These are phyloP conservation scores for Raddia guianensis DNA, from an alignment of 176 grass and related monocot genomes.

Conservation along the genomic window DNA sequence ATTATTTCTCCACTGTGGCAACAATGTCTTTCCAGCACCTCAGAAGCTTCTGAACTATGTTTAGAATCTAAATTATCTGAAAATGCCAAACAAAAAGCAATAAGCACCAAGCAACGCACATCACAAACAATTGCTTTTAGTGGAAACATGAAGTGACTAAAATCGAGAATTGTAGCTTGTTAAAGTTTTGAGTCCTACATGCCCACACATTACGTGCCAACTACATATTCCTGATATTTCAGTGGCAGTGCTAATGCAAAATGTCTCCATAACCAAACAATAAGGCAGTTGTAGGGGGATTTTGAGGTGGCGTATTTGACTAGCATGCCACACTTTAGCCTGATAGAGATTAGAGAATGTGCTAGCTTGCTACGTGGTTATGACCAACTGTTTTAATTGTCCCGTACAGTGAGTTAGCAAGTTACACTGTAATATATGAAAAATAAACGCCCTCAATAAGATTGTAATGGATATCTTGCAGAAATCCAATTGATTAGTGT, in stretches of 20 bases:
- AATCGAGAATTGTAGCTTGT: neutral
- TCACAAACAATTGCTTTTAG: conserved; percentile 12
- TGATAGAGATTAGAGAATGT: conserved; percentile 12
- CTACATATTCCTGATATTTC: conserved; percentile 9
- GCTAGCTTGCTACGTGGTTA: conserved; percentile 12
- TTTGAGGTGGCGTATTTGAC: conserved; percentile 13
- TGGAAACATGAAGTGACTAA: conserved; percentile 15
- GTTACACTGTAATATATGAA: neutral
- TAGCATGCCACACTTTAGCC: conserved; percentile 26
- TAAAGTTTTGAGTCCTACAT: neutral
- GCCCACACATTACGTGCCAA: neutral
- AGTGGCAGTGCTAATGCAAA: neutral
- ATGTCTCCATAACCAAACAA: neutral
- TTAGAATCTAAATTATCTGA: conserved; percentile 42
- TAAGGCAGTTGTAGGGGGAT: neutral
- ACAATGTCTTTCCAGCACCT: conserved; percentile 26
- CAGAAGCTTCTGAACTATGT: conserved; percentile 40
- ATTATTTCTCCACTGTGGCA: conserved; percentile 3
- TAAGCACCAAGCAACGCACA: conserved; percentile 21
- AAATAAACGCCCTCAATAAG: conserved; percentile 23
- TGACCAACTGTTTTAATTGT: neutral
- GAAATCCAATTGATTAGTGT: conserved; percentile 21
- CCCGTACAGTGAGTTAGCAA: conserved; percentile 1
- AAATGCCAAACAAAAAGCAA: conserved; percentile 32
- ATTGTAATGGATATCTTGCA: conserved; percentile 1